These are phyloP conservation scores for Kurtzmaniella fragi DNA, from an alignment of 805 yeast species.

Conservation along the genomic window DNA sequence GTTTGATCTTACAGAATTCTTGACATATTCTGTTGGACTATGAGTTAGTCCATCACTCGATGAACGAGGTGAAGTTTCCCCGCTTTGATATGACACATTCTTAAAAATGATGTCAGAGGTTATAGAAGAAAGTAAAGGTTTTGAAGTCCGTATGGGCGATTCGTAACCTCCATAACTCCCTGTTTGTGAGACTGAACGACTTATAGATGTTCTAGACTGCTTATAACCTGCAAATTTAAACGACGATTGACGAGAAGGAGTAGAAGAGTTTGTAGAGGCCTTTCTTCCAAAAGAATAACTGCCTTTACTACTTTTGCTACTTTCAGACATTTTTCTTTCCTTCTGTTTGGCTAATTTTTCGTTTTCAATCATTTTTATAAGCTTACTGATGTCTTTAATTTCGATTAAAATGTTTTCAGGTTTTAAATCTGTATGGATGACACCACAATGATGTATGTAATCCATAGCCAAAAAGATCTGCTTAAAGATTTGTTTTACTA, in stretches of 20 bases:
- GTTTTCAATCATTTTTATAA: slow-evolving; percentile 40
- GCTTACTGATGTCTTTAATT: slow-evolving; percentile 46
- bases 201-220: slow-evolving; percentile 4
- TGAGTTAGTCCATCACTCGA: neutral
- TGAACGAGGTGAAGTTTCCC: neutral
- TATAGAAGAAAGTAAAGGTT: slow-evolving; percentile 45
- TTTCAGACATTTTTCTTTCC: slow-evolving; percentile 1
- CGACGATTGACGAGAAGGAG: neutral
- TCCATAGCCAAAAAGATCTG: slow-evolving; percentile 54
- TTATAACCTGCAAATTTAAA: neutral
- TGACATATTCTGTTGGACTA: slow-evolving; percentile 2
- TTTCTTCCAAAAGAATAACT: slow-evolving; percentile 13
- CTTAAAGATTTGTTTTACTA: slow-evolving; percentile 52
- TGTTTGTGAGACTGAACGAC: neutral
- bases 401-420: slow-evolving; percentile 33
- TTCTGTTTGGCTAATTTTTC: slow-evolving; percentile 14
- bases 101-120: slow-evolving; percentile 15
- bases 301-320: neutral
- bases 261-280: neutral
- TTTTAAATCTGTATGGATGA: slow-evolving; percentile 39
- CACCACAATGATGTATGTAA: slow-evolving; percentile 45
- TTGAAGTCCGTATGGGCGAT: slow-evolving; percentile 39
- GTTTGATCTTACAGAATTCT: neutral
- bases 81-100: slow-evolving; percentile 6
- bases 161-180: slow-evolving; percentile 3